Conservation (phyloP, 176 grass and related monocot species). For the Leersia perrieri region DNA sequence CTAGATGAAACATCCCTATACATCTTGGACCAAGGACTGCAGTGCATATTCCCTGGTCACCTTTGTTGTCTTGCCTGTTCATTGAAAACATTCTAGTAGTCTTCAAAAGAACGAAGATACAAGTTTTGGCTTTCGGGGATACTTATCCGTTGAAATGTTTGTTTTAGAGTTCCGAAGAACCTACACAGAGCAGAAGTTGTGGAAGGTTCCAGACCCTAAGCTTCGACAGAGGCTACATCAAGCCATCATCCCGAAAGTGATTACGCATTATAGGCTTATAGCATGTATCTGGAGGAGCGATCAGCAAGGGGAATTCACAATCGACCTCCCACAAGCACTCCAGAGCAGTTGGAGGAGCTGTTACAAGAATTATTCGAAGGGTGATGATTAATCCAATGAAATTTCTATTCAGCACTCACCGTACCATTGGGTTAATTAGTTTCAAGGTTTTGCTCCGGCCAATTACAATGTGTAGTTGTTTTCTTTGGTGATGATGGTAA, state of each 20-base stretch:
- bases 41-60: too few relatives aligned
- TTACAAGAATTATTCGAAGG: background rate
- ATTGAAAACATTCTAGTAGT: too few relatives aligned
- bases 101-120: background rate
- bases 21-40: too few relatives aligned
- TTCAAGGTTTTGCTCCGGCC: too few relatives aligned
- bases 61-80: slow-evolving; percentile 4
- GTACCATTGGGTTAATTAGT: too few relatives aligned
- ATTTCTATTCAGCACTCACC: too few relatives aligned
- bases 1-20: too few relatives aligned
- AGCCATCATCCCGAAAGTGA: background rate
- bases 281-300: background rate
- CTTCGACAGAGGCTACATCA: background rate
- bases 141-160: background rate
- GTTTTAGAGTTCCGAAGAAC: background rate
- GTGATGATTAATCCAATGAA: too few relatives aligned
- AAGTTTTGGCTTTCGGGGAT: background rate
- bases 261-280: background rate
- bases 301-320: background rate
- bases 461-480: too few relatives aligned
- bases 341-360: background rate
- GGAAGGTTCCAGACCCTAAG: slow-evolving; percentile 21
- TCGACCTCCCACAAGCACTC: background rate
- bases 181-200: background rate
- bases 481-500: too few relatives aligned